Conservation (phyloP, 1,284 basidiomycete genomes). For the Ustanciosporium gigantosporum region DNA sequence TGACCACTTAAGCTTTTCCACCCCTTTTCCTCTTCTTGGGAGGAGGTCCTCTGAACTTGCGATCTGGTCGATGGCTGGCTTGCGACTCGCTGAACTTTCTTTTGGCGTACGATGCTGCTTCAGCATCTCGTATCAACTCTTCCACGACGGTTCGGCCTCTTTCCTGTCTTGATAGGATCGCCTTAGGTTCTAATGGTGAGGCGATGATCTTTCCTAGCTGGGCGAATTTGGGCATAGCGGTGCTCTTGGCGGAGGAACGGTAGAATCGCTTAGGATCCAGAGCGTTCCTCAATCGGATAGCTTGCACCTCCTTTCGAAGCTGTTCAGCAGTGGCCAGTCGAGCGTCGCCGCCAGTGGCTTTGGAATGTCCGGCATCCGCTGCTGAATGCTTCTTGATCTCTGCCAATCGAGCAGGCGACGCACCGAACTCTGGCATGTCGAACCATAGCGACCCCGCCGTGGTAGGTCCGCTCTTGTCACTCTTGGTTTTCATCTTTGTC, state of each 20-base stretch:
- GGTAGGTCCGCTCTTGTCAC: slow-evolving; percentile 20
- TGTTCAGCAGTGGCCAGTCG: slow-evolving; percentile 62
- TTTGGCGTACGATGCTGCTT: slow-evolving; percentile 85
- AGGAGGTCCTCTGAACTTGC: background rate
- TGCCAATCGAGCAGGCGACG: slow-evolving; percentile 18
- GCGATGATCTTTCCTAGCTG: slow-evolving; percentile 87
- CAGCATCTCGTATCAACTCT: slow-evolving; percentile 83
- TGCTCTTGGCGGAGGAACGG: slow-evolving; percentile 78
- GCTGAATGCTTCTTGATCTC: slow-evolving; percentile 29
- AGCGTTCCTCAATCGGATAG: slow-evolving; percentile 84
- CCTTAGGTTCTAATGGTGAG: slow-evolving; percentile 76
- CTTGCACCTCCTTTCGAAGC: slow-evolving; percentile 88
- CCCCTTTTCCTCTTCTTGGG: slow-evolving; percentile 2
- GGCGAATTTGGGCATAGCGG: slow-evolving; percentile 69
- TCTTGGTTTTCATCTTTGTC: slow-evolving; percentile 25
- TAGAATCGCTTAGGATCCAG: slow-evolving; percentile 97
- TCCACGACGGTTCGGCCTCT: slow-evolving; percentile 83
- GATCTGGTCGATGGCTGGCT: background rate
- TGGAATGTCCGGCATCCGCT: slow-evolving; percentile 30
- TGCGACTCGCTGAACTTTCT: slow-evolving; percentile 79
- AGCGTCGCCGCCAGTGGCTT: slow-evolving; percentile 44
- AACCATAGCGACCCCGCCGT: slow-evolving; percentile 84
- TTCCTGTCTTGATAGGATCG: slow-evolving; percentile 71
- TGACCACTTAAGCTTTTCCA: no score
- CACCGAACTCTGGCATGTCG: slow-evolving; percentile 77